These are phyloP conservation scores for Calocera cornea DNA, from an alignment of 768 basidiomycete genomes.

Conservation along the genomic window DNA sequence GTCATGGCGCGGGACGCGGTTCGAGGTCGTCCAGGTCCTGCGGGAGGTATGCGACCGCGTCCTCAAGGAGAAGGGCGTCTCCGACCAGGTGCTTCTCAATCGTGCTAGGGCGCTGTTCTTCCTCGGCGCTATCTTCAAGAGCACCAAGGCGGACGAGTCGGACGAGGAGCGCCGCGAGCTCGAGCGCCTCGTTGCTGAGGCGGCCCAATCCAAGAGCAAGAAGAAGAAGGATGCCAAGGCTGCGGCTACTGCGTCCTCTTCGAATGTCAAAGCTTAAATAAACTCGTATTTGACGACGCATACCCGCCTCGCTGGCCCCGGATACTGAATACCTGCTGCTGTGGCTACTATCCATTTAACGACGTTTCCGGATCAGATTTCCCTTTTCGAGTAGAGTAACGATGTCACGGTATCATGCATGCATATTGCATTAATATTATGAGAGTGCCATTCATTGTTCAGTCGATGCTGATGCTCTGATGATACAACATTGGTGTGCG, in stretches of 20 bases:
- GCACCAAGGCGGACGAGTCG: slow-evolving; percentile 69
- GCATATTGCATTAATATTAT: neutral
- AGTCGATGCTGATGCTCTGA: slow-evolving; percentile 6
- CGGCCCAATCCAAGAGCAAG: slow-evolving; percentile 48
- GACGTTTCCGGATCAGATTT: neutral
- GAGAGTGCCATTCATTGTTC: slow-evolving; percentile 1
- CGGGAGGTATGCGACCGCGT: slow-evolving; percentile 73
- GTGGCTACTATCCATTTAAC: neutral
- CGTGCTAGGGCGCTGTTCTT: slow-evolving; percentile 86
- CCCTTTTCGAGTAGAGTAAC: neutral
- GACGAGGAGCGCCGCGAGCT: slow-evolving; percentile 90
- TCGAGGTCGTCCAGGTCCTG: slow-evolving; percentile 86
- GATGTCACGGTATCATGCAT: neutral
- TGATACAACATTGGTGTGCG: slow-evolving; percentile 2
- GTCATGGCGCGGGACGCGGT: slow-evolving; percentile 92
- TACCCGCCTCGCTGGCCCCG: neutral
- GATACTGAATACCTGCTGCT: neutral
- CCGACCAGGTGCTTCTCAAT: slow-evolving; percentile 57
- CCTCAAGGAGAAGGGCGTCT: slow-evolving; percentile 59
- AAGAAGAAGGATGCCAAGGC: slow-evolving; percentile 11
- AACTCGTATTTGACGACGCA: neutral
- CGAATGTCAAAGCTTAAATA: neutral
- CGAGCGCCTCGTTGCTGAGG: slow-evolving; percentile 83
- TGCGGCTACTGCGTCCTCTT: neutral
- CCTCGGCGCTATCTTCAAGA: slow-evolving; percentile 82